phyloP scores from a whole-genome alignment of 257 asterid species.

The Ilex aquifolium region DNA sequence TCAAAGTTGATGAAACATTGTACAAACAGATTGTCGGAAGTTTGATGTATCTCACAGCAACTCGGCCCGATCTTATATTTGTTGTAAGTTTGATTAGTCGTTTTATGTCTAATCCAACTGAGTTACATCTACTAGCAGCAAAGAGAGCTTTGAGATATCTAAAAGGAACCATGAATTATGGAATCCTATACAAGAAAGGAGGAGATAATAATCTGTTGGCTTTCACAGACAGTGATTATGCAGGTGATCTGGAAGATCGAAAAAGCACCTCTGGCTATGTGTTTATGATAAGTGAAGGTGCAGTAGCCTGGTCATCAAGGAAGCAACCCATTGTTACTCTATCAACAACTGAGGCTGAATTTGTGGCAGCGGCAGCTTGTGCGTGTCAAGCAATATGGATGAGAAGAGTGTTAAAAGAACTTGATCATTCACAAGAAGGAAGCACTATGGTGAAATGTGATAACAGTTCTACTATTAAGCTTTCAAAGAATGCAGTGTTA shows the following conservation, averaged over 20 bases:
- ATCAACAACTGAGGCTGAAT: too few relatives aligned
- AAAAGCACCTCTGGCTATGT: background rate
- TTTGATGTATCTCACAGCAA: background rate
- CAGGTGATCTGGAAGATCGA: background rate
- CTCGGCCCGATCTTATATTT: background rate
- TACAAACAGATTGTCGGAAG: slow-evolving; percentile 1
- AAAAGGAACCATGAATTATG: background rate
- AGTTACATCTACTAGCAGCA: slow-evolving; percentile 4
- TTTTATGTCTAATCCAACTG: background rate
- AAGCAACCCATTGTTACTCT: too few relatives aligned
- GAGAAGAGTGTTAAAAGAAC: too few relatives aligned
- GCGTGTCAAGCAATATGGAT: too few relatives aligned
- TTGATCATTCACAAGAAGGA: too few relatives aligned
- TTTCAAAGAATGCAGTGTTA: too few relatives aligned
- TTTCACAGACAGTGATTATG: background rate
- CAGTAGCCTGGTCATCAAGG: too few relatives aligned
- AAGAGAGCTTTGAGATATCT: background rate
- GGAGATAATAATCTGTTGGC: background rate
- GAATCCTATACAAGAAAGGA: background rate
- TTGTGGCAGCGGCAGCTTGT: too few relatives aligned
- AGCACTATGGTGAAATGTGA: too few relatives aligned
- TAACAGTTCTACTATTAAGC: too few relatives aligned
- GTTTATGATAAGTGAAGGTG: background rate
- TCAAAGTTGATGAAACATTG: background rate
- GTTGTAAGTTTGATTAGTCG: background rate